Evolutionary conservation across 345 rosid species (phyloP), one percentile per base, ranked within the genome.

Genomic region (Brassica incana): DNA sequence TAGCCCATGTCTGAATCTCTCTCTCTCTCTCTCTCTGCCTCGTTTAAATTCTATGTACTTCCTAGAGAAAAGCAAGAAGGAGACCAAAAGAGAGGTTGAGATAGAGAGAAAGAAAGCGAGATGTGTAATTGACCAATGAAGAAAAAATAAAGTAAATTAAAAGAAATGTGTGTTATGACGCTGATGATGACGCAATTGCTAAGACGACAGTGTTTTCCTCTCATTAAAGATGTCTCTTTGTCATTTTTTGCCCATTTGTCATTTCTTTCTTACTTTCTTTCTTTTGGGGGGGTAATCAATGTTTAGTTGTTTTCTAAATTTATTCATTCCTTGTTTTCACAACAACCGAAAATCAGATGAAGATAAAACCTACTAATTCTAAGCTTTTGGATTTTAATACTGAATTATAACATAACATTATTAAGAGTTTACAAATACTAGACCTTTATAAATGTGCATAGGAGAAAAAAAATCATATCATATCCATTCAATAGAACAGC

Each of bases 141-240:
- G 74, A 85, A 76, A 33, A 83, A 77, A 76, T 76, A 58, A 65
- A 67, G 60, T 52, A 69, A 5, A 40, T 50, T 35, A 78, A 15
- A 52, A 25, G 10, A 29, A 36, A 66, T 54, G 73, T n/a, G 59
- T 15, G 38, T 72, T 68, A 78, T 80, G 83, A 75, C 54, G 54
- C 54, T 52, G 20, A 8, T 79, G 81, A 82, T 71, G 81, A 66
- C 66, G 84, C 78, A 81, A 74, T 76, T 82, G 83, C 52, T 30
- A 80, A 83, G 76, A 77, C 80, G 85, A 88, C 86, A 85, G 85
- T 77, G 84, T 84, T 79, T 80, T 20, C 7, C 85, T 78, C 85
- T 83, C 89, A 80, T 86, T 81, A 73, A 79, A 73, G 75, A 76
- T 71, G 80, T 82, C 85, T 80, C 78, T 48, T 48, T 48, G 5